phyloP scores from a whole-genome alignment of 2,329 filamentous ascomycete genomes.

The Tricladium varicosporioides region DNA sequence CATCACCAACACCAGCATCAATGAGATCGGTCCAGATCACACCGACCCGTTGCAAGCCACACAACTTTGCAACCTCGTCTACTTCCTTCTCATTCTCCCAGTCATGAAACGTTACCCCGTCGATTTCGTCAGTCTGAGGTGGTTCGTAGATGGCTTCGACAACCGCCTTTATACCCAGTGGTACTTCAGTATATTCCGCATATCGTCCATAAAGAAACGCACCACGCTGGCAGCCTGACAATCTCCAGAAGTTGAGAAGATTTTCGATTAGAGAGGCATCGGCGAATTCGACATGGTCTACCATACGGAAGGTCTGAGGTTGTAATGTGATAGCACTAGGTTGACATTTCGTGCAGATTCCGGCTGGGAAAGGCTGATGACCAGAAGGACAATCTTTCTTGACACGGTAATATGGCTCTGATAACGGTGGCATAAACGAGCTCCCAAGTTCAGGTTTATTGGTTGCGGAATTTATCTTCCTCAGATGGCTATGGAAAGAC shows the following conservation, averaged over 20 bases:
- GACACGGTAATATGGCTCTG: slow-evolving; percentile 89
- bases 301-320: slow-evolving; percentile 91
- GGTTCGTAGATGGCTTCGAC: slow-evolving; percentile 98
- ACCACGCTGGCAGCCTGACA: slow-evolving; percentile 77
- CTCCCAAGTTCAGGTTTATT: slow-evolving; percentile 93
- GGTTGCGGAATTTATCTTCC: slow-evolving; percentile 93
- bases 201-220: slow-evolving; percentile 92
- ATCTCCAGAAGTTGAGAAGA: slow-evolving; percentile 91
- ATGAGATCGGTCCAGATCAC: slow-evolving; percentile 93
- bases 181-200: slow-evolving; percentile 87
- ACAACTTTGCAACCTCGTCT: slow-evolving; percentile 75
- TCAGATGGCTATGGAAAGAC: slow-evolving; percentile 90
- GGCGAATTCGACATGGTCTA: slow-evolving; percentile 97
- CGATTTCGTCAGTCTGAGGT: slow-evolving; percentile 83
- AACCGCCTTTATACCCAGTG: slow-evolving; percentile 89
- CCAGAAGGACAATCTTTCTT: slow-evolving; percentile 87
- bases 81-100: slow-evolving; percentile 85
- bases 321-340: slow-evolving; percentile 95
- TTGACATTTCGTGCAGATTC: slow-evolving; percentile 97
- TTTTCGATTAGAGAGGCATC: slow-evolving; percentile 79
- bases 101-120: slow-evolving; percentile 79
- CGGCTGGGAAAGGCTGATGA: slow-evolving; percentile 90
- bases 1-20: slow-evolving; percentile 77
- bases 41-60: slow-evolving; percentile 84
- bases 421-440: slow-evolving; percentile 94